Conservation (phyloP, 2,329 filamentous ascomycete genomes). For the Stagonosporopsis rhizophila region DNA sequence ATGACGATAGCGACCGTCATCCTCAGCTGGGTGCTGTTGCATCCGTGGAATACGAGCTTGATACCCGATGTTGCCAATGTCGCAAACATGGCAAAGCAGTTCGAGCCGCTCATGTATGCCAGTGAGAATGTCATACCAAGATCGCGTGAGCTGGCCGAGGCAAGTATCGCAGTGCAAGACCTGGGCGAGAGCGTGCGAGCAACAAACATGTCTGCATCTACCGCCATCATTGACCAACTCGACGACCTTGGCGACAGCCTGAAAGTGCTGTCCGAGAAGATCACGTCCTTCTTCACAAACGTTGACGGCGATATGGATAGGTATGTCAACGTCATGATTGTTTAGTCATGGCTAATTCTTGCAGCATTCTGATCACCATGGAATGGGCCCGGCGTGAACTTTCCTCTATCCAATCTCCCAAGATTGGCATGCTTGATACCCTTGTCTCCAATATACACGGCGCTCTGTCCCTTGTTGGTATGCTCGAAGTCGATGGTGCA, state of each 20-base stretch:
- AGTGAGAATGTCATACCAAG: slow-evolving; percentile 88
- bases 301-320: slow-evolving; percentile 92
- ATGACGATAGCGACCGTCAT: slow-evolving; percentile 67
- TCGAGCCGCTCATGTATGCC: slow-evolving; percentile 94
- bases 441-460: slow-evolving; percentile 85
- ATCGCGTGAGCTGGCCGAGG: slow-evolving; percentile 87
- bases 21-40: slow-evolving; percentile 69
- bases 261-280: slow-evolving; percentile 81
- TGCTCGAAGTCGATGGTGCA: slow-evolving; percentile 49
- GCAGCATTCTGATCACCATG: slow-evolving; percentile 88
- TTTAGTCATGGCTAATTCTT: slow-evolving; percentile 20
- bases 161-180: slow-evolving; percentile 93
- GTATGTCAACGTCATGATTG: slow-evolving; percentile 50
- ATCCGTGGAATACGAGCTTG: slow-evolving; percentile 70
- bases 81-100: slow-evolving; percentile 85
- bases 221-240: slow-evolving; percentile 83
- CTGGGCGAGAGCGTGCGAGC: slow-evolving; percentile 86
- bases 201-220: slow-evolving; percentile 89
- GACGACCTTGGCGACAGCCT: slow-evolving; percentile 86
- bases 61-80: slow-evolving; percentile 90
- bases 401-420: slow-evolving; percentile 53
- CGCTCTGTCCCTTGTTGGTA: slow-evolving; percentile 68
- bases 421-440: slow-evolving; percentile 68
- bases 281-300: slow-evolving; percentile 91
- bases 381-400: slow-evolving; percentile 93